A percentile compares a stretch with the other conserved stretches of the same genome.
phyloP scores from a whole-genome alignment of 768 basidiomycete genomes.

The Serpula lacrymans region DNA sequence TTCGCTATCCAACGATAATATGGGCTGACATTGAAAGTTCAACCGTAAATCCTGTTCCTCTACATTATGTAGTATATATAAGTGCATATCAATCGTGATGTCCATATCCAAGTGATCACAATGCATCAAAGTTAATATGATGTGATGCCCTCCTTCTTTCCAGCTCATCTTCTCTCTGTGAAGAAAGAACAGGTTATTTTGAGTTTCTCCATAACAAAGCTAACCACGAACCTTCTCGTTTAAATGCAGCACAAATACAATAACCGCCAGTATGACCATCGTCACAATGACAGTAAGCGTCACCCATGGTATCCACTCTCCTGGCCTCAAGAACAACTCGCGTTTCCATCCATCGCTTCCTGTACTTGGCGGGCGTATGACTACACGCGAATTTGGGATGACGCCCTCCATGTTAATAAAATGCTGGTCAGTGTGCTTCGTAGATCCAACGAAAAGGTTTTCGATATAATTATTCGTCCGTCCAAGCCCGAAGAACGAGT shows the following conservation, averaged over 20 bases:
- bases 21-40: conserved; percentile 2
- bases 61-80: background rate
- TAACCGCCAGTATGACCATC: conserved; percentile 68
- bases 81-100: background rate
- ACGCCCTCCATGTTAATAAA: conserved; percentile 95
- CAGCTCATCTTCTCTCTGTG: conserved; percentile 88
- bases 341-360: conserved; percentile 72
- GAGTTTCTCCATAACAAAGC: conserved; percentile 6
- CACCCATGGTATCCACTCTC: conserved; percentile 98
- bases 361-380: conserved; percentile 77
- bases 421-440: conserved; percentile 66
- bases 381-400: conserved; percentile 94
- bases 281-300: conserved; percentile 80
- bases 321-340: conserved; percentile 88
- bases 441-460: conserved; percentile 94
- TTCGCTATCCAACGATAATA: background rate
- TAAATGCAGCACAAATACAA: conserved; percentile 84
- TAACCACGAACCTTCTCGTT: conserved; percentile 77
- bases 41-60: background rate
- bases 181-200: conserved; percentile 5
- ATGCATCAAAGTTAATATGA: conserved; percentile 95
- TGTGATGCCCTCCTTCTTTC: conserved; percentile 88
- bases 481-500: conserved; percentile 94
- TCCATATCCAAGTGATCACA: conserved; percentile 41
- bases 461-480: conserved; percentile 99